Percentiles rank a stretch among this genome's conserved stretches.
Evolutionary conservation across 768 basidiomycete species (phyloP).

Genomic region (Pulveroboletus frians): DNA sequence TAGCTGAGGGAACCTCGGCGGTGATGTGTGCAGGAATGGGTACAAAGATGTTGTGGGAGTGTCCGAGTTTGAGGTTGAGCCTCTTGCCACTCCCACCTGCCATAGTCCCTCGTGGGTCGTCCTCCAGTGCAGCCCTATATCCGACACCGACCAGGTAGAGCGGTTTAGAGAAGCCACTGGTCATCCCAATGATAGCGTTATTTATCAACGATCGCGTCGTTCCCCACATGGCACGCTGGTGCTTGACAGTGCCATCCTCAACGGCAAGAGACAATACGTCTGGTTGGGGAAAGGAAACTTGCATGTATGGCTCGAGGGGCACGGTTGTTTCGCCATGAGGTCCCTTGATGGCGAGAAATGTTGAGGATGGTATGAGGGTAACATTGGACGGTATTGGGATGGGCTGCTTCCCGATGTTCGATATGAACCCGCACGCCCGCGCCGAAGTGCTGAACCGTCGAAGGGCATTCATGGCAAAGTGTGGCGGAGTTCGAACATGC

Average conservation of each 20-base stretch:
- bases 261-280: constrained; percentile 36
- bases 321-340: constrained; percentile 50
- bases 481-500: background rate
- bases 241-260: constrained; percentile 60
- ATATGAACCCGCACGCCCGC: constrained; percentile 43
- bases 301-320: constrained; percentile 44
- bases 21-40: constrained; percentile 80
- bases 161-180: constrained; percentile 77
- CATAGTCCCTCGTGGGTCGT: constrained; percentile 58
- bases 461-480: constrained; percentile 16
- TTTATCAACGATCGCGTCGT: constrained; percentile 83
- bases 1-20: constrained; percentile 74
- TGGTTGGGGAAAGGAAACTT: constrained; percentile 31
- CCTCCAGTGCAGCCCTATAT: constrained; percentile 83
- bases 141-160: constrained; percentile 93
- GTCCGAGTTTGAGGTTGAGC: constrained; percentile 89
- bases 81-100: constrained; percentile 59
- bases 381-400: constrained; percentile 51
- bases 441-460: constrained; percentile 49
- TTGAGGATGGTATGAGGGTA: constrained; percentile 32
- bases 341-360: constrained; percentile 50
- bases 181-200: constrained; percentile 89
- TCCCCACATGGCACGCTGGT: constrained; percentile 93
- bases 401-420: constrained; percentile 58
- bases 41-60: constrained; percentile 81